Evolutionary conservation across 2,329 filamentous ascomycete species (phyloP).

Genomic region (Colletotrichum sp.): DNA sequence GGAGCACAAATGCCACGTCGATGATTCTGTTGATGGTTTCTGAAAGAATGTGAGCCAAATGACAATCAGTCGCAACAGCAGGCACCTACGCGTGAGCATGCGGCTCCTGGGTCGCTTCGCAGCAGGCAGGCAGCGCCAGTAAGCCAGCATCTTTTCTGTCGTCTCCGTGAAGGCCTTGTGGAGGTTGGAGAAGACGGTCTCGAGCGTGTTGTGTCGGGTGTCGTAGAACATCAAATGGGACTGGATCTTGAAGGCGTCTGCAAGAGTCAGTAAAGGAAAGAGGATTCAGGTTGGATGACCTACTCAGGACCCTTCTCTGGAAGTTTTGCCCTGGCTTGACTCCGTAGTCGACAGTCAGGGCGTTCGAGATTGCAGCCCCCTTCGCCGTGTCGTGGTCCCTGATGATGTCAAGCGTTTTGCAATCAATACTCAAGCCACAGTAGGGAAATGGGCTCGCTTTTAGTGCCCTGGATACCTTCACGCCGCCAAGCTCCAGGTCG

Average conservation of each 20-base stretch:
- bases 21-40: constrained; percentile 71
- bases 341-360: constrained; percentile 79
- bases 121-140: constrained; percentile 62
- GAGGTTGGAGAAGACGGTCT: constrained; percentile 76
- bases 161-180: constrained; percentile 78
- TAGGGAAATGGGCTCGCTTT: constrained; percentile 73
- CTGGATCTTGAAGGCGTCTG: constrained; percentile 80
- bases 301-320: constrained; percentile 77
- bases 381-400: constrained; percentile 67
- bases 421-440: constrained; percentile 82
- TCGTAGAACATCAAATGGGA: constrained; percentile 86
- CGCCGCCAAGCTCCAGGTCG: constrained; percentile 61
- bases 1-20: constrained; percentile 66
- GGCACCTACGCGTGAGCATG: constrained; percentile 67
- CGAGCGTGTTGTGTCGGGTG: constrained; percentile 74
- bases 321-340: constrained; percentile 79
- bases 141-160: constrained; percentile 76
- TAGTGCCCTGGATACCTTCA: constrained; percentile 53
- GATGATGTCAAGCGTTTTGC: constrained; percentile 73
- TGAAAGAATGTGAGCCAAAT: constrained; percentile 28
- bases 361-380: constrained; percentile 64
- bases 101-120: constrained; percentile 59
- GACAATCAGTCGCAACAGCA: no score
- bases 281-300: constrained; percentile 26
- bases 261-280: constrained; percentile 4